Evolutionary conservation across 805 yeast species (phyloP).

Genomic region (Candida easanensis): DNA sequence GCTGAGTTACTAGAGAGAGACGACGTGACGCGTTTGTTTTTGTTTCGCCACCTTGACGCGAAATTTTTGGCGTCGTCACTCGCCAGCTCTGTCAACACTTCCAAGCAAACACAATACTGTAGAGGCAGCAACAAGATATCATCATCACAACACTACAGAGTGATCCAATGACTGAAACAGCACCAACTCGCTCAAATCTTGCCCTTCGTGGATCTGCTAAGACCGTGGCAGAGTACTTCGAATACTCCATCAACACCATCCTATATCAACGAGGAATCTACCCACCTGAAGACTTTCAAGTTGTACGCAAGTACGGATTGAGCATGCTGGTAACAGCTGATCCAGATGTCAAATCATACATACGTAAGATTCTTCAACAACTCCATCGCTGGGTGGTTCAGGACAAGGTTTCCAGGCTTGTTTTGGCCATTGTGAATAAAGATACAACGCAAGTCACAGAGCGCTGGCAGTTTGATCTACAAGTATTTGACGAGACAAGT

Average conservation of each 20-base stretch:
- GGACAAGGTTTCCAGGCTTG: conserved; percentile 63
- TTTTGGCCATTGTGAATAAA: conserved; percentile 70
- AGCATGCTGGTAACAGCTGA: conserved; percentile 70
- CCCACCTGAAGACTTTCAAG: conserved; percentile 79
- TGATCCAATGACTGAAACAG: conserved; percentile 8
- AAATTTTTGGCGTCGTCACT: neutral
- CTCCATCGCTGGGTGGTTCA: conserved; percentile 71
- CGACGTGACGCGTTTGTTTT: conserved; percentile 9
- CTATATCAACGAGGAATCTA: conserved; percentile 88
- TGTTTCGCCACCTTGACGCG: conserved; percentile 1
- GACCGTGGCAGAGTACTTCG: conserved; percentile 78
- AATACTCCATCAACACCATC: conserved; percentile 75
- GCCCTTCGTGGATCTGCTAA: conserved; percentile 69
- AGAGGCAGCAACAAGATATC: no score
- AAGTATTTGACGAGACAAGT: conserved; percentile 32
- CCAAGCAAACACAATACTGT: neutral
- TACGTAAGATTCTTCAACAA: conserved; percentile 64
- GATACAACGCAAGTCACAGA: conserved; percentile 69
- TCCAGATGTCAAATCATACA: conserved; percentile 70
- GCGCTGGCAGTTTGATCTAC: conserved; percentile 76
- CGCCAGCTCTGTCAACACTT: neutral
- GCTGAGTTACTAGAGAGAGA: neutral
- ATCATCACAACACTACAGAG: neutral
- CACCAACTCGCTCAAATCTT: conserved; percentile 38
- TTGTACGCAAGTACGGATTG: conserved; percentile 76